These are phyloP conservation scores for Nicotiana sylvestris DNA, from an alignment of 257 asterid genomes.

Conservation along the genomic window DNA sequence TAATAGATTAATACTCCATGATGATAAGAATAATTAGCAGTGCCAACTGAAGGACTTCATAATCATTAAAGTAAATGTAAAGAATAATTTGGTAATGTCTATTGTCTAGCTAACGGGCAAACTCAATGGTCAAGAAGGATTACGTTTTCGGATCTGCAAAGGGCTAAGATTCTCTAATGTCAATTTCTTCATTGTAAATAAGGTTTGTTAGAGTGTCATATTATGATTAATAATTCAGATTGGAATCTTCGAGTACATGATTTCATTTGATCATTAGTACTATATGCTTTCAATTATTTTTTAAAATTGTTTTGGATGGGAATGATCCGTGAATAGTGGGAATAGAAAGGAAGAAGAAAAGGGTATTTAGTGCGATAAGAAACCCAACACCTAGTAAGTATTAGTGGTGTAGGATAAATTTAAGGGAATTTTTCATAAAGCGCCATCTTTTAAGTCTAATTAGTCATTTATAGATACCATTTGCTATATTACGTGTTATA, in stretches of 20 bases:
- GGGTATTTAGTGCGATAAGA: background rate
- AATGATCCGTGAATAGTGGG: background rate
- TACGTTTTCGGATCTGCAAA: background rate
- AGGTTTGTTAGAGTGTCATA: background rate
- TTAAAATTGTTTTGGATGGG: background rate
- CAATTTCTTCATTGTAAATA: background rate
- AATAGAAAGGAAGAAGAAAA: background rate
- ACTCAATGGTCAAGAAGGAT: background rate
- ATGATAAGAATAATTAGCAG: background rate
- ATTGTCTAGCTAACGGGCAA: background rate
- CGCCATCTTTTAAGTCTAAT: too few relatives aligned
- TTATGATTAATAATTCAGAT: background rate
- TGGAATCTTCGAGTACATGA: background rate
- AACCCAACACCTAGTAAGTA: too few relatives aligned
- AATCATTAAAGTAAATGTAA: background rate
- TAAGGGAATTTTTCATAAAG: too few relatives aligned
- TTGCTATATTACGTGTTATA: too few relatives aligned
- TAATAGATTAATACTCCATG: background rate
- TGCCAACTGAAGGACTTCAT: background rate
- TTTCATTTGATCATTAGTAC: background rate
- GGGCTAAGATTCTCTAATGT: background rate
- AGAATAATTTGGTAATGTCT: background rate
- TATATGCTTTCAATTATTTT: background rate
- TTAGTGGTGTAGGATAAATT: too few relatives aligned
- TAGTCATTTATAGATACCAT: too few relatives aligned